These are phyloP conservation scores for Stereum hirsutum DNA, from an alignment of 1,284 basidiomycete species.

Conservation along the genomic window DNA sequence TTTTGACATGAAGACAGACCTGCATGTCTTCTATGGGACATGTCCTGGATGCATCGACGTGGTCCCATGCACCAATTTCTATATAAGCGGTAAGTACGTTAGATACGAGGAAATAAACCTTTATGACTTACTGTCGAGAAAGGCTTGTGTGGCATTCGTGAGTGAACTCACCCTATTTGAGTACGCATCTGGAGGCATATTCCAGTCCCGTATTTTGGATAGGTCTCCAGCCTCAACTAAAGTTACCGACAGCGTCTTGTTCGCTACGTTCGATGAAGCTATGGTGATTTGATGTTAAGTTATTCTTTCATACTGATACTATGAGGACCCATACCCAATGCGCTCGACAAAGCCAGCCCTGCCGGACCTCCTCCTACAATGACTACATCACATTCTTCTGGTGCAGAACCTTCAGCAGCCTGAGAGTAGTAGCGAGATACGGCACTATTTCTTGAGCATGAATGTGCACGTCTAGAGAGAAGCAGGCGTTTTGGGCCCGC, in stretches of 20 bases:
- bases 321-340: slow-evolving; percentile 52
- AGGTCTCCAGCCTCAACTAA: slow-evolving; percentile 80
- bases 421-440: not conserved
- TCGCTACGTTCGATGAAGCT: slow-evolving; percentile 47
- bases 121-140: slow-evolving; percentile 71
- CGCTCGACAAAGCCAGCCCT: slow-evolving; percentile 84
- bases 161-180: slow-evolving; percentile 89
- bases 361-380: slow-evolving; percentile 94
- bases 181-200: slow-evolving; percentile 43
- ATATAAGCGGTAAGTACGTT: slow-evolving; percentile 1
- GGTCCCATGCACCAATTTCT: slow-evolving; percentile 81
- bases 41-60: slow-evolving; percentile 68
- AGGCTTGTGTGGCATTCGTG: slow-evolving; percentile 74
- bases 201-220: slow-evolving; percentile 63
- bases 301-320: slow-evolving; percentile 5
- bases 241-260: slow-evolving; percentile 48
- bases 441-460: not conserved
- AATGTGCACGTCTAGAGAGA: not conserved
- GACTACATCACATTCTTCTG: slow-evolving; percentile 71
- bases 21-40: slow-evolving; percentile 79
- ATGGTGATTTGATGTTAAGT: not conserved
- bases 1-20: slow-evolving; percentile 29
- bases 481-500: not conserved
- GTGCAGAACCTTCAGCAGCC: not conserved
- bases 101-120: slow-evolving; percentile 5